Evolutionary conservation across 352 stramenopile species (phyloP).

Genomic region (Globisporangium irregulare): DNA sequence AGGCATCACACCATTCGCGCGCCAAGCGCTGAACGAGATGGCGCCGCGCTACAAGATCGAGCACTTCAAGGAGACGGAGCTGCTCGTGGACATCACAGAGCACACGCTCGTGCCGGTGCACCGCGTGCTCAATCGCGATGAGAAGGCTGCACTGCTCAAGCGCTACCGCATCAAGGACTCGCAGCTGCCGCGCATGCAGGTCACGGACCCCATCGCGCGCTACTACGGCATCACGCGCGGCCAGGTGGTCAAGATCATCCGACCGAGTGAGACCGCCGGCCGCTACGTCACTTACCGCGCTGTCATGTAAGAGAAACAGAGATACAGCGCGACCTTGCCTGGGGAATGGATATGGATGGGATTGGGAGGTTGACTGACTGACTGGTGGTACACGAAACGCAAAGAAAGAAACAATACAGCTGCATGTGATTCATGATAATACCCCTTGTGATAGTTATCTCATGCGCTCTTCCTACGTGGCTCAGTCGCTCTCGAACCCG

Average conservation of each 20-base stretch:
- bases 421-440: conserved; percentile 6
- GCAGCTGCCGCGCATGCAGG: conserved; percentile 98
- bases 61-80: conserved; percentile 98
- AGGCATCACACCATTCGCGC: conserved; percentile 97
- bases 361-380: background rate
- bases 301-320: conserved; percentile 88
- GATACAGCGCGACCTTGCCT: background rate
- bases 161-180: conserved; percentile 99
- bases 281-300: conserved; percentile 99
- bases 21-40: conserved; percentile 96
- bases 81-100: conserved; percentile 99
- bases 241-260: conserved; percentile 99
- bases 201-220: conserved; percentile 97
- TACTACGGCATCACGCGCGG: conserved; percentile 96
- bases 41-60: conserved; percentile 90
- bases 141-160: conserved; percentile 98
- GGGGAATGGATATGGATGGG: background rate
- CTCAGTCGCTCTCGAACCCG: conserved; percentile 53
- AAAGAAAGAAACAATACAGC: conserved; percentile 8
- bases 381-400: background rate
- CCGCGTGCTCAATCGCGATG: conserved; percentile 94
- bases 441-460: background rate
- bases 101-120: conserved; percentile 99
- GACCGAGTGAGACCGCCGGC: conserved; percentile 98
- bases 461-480: too few species aligned